These are phyloP conservation scores for Cardamine chenopodiifolia DNA, from an alignment of 345 rosid genomes.

Conservation along the genomic window DNA sequence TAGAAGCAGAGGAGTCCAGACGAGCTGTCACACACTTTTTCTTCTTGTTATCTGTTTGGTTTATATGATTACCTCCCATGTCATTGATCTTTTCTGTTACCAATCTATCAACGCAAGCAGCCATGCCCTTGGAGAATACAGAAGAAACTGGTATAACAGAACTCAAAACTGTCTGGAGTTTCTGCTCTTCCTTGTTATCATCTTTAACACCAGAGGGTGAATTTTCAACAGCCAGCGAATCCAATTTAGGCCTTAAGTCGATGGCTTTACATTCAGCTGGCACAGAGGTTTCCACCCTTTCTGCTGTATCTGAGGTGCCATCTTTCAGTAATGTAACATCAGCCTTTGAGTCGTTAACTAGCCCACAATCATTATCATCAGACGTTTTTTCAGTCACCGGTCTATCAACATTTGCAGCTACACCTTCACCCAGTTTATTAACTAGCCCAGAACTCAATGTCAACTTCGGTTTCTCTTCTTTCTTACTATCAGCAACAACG, in stretches of 20 bases:
- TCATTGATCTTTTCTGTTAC: conserved; percentile 48
- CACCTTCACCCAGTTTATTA: conserved; percentile 37
- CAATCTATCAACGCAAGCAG: conserved; percentile 36
- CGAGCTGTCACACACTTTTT: conserved; percentile 31
- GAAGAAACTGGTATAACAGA: conserved; percentile 25
- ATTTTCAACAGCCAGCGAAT: conserved; percentile 38
- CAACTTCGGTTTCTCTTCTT: conserved; percentile 41
- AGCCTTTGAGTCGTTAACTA: conserved; percentile 6
- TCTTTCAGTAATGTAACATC: conserved; percentile 19
- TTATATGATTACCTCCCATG: conserved; percentile 20
- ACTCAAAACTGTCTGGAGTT: conserved; percentile 12
- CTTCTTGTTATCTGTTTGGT: conserved; percentile 35
- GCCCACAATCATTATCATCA: conserved; percentile 21
- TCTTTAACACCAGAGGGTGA: conserved; percentile 36
- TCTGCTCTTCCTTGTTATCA: conserved; percentile 40
- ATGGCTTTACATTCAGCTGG: conserved; percentile 43
- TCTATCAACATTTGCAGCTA: conserved; percentile 20
- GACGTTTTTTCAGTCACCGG: conserved; percentile 29
- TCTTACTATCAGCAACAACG: conserved; percentile 38
- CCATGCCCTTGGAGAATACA: conserved; percentile 34
- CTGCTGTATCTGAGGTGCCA: conserved; percentile 12
- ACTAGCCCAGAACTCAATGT: conserved; percentile 31
- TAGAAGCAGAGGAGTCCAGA: conserved; percentile 36
- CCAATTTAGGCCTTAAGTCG: conserved; percentile 7
- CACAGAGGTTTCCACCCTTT: conserved; percentile 32